Percentiles rank a stretch among this genome's conserved stretches.
Evolutionary conservation across 176 grass and related monocot species (phyloP).

Genomic region (Hordeum marinum): DNA sequence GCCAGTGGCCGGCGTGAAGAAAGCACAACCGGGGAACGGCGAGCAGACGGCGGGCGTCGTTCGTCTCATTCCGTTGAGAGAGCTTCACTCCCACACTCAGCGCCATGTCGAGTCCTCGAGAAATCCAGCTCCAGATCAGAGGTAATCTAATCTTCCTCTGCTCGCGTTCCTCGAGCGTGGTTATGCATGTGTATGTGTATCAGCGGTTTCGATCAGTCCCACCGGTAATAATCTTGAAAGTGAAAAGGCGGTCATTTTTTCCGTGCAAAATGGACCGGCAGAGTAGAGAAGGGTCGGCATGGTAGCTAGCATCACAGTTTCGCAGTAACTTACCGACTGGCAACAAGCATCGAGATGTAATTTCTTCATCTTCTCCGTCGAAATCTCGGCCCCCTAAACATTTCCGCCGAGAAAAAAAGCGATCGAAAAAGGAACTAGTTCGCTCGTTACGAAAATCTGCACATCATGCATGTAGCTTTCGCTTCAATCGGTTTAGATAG

Average conservation of each 20-base stretch:
- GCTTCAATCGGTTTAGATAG: too few relatives aligned
- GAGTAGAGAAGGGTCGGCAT: neutral
- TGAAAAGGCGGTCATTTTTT: neutral
- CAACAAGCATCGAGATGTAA: neutral
- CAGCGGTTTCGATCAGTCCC: neutral
- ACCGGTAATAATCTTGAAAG: neutral
- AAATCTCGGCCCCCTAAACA: neutral
- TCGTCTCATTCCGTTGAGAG: neutral
- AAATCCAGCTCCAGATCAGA: slow-evolving; percentile 53
- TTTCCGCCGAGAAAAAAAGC: neutral
- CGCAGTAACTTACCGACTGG: neutral
- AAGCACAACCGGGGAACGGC: neutral
- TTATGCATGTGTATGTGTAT: neutral
- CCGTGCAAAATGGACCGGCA: neutral
- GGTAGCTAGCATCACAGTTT: neutral
- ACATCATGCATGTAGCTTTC: neutral
- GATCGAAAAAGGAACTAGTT: neutral
- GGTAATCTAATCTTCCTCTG: slow-evolving; percentile 15
- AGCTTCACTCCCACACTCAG: too few relatives aligned
- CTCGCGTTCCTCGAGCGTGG: neutral
- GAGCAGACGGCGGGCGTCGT: neutral
- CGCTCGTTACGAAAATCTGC: neutral
- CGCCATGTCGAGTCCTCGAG: slow-evolving; percentile 38
- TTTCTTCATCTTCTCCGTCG: neutral
- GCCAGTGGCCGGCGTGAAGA: neutral